Evolutionary conservation across 208 protist genomes (phyloP).

Genomic region (Porcisia hertigi): DNA sequence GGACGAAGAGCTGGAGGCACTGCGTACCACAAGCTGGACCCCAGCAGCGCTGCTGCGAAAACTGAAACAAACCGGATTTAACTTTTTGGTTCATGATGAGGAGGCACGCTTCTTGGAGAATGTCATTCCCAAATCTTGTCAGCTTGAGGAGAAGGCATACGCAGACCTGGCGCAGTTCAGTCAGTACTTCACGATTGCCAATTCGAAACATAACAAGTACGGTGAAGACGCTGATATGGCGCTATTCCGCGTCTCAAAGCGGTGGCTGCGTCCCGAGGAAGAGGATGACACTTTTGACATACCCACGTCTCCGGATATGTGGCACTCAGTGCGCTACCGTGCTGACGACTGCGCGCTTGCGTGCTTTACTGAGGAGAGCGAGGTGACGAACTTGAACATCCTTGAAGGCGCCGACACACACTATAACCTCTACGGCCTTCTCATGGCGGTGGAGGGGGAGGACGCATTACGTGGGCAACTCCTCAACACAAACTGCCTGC

Average conservation of each 20-base stretch:
- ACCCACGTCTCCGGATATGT: slow-evolving; percentile 35
- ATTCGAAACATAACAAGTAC: slow-evolving; percentile 80
- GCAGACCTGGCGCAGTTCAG: slow-evolving; percentile 88
- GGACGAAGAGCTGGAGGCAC: slow-evolving; percentile 65
- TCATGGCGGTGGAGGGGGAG: slow-evolving; percentile 54
- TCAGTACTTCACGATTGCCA: slow-evolving; percentile 76
- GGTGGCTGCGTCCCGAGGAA: slow-evolving; percentile 32
- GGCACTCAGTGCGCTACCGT: slow-evolving; percentile 82
- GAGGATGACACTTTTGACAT: slow-evolving; percentile 51
- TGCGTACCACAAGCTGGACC: slow-evolving; percentile 68
- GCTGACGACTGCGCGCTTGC: slow-evolving; percentile 63
- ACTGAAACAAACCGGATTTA: slow-evolving; percentile 85
- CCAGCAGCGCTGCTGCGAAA: slow-evolving; percentile 81
- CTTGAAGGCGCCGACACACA: slow-evolving; percentile 69
- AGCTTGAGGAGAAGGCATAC: slow-evolving; percentile 85
- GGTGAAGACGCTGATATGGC: slow-evolving; percentile 89
- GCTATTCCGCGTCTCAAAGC: slow-evolving; percentile 86
- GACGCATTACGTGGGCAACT: slow-evolving; percentile 58
- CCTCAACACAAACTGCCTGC: slow-evolving; percentile 79
- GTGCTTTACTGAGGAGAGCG: slow-evolving; percentile 57
- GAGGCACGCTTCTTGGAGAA: slow-evolving; percentile 73
- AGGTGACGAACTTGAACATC: slow-evolving; percentile 58
- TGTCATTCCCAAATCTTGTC: slow-evolving; percentile 68
- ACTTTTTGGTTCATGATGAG: slow-evolving; percentile 80
- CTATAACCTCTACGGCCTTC: slow-evolving; percentile 79